Percentiles rank a stretch among this genome's conserved stretches.
Evolutionary conservation across 805 yeast species (phyloP).

Genomic region (Kazachstania africana): DNA sequence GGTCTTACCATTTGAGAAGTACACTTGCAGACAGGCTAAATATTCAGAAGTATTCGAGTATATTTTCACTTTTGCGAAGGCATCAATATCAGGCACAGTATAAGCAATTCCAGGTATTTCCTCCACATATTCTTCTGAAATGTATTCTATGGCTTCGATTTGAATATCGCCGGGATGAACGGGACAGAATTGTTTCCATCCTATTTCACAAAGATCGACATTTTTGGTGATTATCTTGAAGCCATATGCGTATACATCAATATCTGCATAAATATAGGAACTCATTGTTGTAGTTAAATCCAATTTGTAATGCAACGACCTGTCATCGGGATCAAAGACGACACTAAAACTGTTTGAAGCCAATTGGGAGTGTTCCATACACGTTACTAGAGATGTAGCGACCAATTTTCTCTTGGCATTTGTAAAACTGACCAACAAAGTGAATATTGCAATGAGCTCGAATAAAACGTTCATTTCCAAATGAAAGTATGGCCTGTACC

Average conservation of each 20-base stretch:
- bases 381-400: slow-evolving; percentile 75
- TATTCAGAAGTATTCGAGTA: slow-evolving; percentile 30
- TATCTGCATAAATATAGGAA: slow-evolving; percentile 55
- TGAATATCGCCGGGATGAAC: slow-evolving; percentile 71
- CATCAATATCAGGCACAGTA: slow-evolving; percentile 79
- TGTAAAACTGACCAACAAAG: background rate
- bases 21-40: slow-evolving; percentile 67
- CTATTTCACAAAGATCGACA: slow-evolving; percentile 49
- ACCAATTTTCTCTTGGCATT: slow-evolving; percentile 5
- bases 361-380: slow-evolving; percentile 67
- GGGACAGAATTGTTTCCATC: slow-evolving; percentile 87
- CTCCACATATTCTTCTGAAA: slow-evolving; percentile 36
- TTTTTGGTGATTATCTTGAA: slow-evolving; percentile 48
- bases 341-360: slow-evolving; percentile 69
- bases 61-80: slow-evolving; percentile 49
- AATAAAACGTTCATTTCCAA: background rate
- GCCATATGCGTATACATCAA: slow-evolving; percentile 79
- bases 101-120: slow-evolving; percentile 78
- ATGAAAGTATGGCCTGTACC: no score
- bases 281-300: slow-evolving; percentile 58
- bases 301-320: slow-evolving; percentile 55
- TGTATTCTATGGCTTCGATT: slow-evolving; percentile 57
- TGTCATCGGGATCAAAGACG: slow-evolving; percentile 57
- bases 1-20: slow-evolving; percentile 66
- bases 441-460: background rate